Base-by-base conservation (phyloP, 2,329 filamentous ascomycete species). In the Aureobasidium sp. region DNA sequence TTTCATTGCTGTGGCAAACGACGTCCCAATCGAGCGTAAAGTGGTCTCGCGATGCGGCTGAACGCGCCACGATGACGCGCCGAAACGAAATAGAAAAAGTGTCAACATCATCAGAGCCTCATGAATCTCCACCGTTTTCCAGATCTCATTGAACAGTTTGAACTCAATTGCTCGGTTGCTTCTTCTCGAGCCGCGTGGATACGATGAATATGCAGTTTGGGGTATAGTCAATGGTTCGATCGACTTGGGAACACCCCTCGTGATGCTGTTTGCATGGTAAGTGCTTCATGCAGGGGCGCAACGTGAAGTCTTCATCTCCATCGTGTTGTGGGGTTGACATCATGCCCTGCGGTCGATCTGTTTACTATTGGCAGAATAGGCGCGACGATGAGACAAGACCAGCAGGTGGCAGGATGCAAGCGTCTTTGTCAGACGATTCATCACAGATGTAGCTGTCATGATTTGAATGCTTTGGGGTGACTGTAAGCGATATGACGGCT, bases 251-350 rank as follows among this genome's bases (percentile, higher is more conserved):
- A 27, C 29, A 2, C 15, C 22, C 36, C 51, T 55, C 51, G 51
- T 55, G 51, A 55, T 55, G 51, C 9, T 20, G 34, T 17, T 41
- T 29, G 34, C 25, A 8, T 55, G 51, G 51, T 55, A 55, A 57
- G 39, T 57, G 53, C 39, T 57, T 57, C 53, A 44, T 57, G 53
- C 53, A 57, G 53, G 53, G 53, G 53, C 27, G 11, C 27, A n/a
- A n/a, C 29, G 27, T 25, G 17, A n/a, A 41, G 31, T 34, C 31
- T 34, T 34, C 31, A 34, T 11, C 31, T 34, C 9, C 31, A 36
- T 29, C 17, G 5, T 41, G 15, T 39, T 39, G 17, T 55, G 25
- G 5, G 22, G 36, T 57, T 57, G 53, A 57, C 53, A 57, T 57
- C 53, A 57, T 29, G 15, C 9, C 36, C 12, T 11, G 11, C 9